A percentile compares a stretch with the other conserved stretches of the same genome.
Conservation (phyloP, 1,284 basidiomycete species). For the Trichosporon sp. region DNA sequence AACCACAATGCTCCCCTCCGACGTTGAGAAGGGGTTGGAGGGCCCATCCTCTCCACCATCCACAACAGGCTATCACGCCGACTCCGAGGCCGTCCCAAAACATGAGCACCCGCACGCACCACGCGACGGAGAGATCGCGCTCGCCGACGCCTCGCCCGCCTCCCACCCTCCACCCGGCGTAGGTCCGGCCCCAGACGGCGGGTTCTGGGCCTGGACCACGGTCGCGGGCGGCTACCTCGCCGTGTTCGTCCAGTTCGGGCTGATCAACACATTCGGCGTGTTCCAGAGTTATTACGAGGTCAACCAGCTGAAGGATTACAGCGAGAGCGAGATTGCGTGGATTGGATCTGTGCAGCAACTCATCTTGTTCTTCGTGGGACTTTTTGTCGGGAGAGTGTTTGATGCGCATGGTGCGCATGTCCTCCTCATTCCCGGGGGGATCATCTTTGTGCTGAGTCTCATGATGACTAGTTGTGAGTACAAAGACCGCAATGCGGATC, state of each 20-base stretch:
- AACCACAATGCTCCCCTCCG: no score
- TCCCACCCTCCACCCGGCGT: background rate
- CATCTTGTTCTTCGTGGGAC: constrained; percentile 59
- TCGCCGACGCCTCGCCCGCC: background rate
- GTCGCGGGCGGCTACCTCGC: constrained; percentile 25
- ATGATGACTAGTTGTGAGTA: constrained; percentile 19
- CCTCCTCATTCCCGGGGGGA: constrained; percentile 57
- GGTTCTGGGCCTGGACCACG: constrained; percentile 23
- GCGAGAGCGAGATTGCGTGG: constrained; percentile 61
- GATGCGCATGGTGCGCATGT: constrained; percentile 49
- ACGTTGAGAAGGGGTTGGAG: no score
- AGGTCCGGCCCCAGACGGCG: constrained; percentile 22
- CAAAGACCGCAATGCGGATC: no score
- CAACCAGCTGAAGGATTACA: constrained; percentile 30
- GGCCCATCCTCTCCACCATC: no score
- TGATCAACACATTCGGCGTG: constrained; percentile 41
- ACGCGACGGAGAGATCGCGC: background rate
- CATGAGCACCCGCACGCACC: background rate
- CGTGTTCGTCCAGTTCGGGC: constrained; percentile 29
- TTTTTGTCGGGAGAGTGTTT: constrained; percentile 28
- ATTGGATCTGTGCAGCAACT: constrained; percentile 70
- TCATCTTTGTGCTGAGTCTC: constrained; percentile 58
- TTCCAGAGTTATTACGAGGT: constrained; percentile 43
- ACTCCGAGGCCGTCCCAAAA: background rate
- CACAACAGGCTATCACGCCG: background rate